These are phyloP conservation scores for Bruguiera parviflora DNA, from an alignment of 345 rosid genomes.

Conservation along the genomic window DNA sequence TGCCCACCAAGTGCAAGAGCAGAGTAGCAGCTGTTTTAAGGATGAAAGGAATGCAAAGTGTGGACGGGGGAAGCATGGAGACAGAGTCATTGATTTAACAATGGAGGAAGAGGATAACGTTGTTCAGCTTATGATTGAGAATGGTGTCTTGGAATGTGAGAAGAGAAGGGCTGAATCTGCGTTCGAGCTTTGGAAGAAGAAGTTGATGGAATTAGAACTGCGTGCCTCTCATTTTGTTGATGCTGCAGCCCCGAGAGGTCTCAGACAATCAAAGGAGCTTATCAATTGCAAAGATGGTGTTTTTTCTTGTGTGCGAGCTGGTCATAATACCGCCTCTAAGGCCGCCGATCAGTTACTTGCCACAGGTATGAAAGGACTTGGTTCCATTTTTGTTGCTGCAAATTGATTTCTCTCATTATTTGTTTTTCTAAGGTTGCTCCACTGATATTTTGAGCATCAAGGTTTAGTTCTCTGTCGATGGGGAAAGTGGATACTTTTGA, in stretches of 20 bases:
- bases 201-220: conserved; percentile 44
- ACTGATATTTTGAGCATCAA: no score
- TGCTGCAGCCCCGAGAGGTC: conserved; percentile 8
- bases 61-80: conserved; percentile 12
- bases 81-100: conserved; percentile 33
- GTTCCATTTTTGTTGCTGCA: background rate
- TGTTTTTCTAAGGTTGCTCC: background rate
- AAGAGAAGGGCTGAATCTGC: conserved; percentile 48
- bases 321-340: background rate
- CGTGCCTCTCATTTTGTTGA: conserved; percentile 22
- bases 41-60: background rate
- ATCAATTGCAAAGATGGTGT: background rate
- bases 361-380: conserved; percentile 19
- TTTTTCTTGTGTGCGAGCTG: background rate
- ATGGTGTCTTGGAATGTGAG: conserved; percentile 39
- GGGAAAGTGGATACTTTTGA: no score
- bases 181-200: conserved; percentile 47
- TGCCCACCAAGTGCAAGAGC: conserved; percentile 7
- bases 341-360: conserved; percentile 16
- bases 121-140: conserved; percentile 46
- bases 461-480: no score
- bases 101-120: conserved; percentile 25
- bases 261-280: conserved; percentile 14
- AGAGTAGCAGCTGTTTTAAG: background rate
- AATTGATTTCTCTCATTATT: background rate